Evolutionary conservation across 495 filamentous ascomycete species (phyloP).

Genomic region (Neurospora sp.): DNA sequence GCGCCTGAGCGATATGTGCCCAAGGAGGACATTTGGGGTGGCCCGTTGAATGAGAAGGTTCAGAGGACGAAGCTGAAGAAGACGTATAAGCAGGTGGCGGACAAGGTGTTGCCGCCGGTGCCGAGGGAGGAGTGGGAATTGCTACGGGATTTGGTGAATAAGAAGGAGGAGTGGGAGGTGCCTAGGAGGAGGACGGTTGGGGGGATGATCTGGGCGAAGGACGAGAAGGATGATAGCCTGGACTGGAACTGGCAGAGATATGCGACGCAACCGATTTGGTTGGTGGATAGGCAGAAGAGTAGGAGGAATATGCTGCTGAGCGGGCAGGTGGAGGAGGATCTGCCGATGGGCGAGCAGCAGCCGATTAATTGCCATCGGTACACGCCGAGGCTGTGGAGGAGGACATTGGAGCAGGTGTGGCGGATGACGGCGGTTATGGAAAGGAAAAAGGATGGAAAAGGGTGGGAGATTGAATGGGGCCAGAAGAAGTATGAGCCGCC

Average conservation of each 20-base stretch:
- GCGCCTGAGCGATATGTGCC: slow-evolving; percentile 43
- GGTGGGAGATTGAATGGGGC: slow-evolving; percentile 29
- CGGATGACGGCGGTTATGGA: slow-evolving; percentile 21
- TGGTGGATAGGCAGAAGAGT: slow-evolving; percentile 10
- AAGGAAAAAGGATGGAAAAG: slow-evolving; percentile 8
- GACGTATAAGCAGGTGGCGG: slow-evolving; percentile 48
- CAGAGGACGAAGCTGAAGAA: slow-evolving; percentile 46
- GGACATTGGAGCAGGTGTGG: slow-evolving; percentile 27
- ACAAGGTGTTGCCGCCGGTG: slow-evolving; percentile 60
- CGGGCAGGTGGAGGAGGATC: slow-evolving; percentile 23
- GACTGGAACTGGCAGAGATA: slow-evolving; percentile 21
- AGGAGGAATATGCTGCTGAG: slow-evolving; percentile 22
- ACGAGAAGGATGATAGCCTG: slow-evolving; percentile 20
- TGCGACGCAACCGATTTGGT: slow-evolving; percentile 8
- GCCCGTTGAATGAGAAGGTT: slow-evolving; percentile 42
- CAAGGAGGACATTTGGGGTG: slow-evolving; percentile 52
- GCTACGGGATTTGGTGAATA: slow-evolving; percentile 49
- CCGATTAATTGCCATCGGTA: slow-evolving; percentile 18
- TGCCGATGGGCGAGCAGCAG: slow-evolving; percentile 21
- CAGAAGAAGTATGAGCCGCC: slow-evolving; percentile 2
- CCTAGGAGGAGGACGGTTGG: slow-evolving; percentile 8
- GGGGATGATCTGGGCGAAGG: slow-evolving; percentile 44
- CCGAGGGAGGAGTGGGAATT: slow-evolving; percentile 52
- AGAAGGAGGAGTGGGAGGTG: slow-evolving; percentile 25
- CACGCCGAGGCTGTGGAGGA: slow-evolving; percentile 15